Percentiles rank a stretch among this genome's conserved stretches.
These are phyloP conservation scores for Neopestalotiopsis sp. DNA, from an alignment of 2,329 filamentous ascomycete species.

Conservation along the genomic window DNA sequence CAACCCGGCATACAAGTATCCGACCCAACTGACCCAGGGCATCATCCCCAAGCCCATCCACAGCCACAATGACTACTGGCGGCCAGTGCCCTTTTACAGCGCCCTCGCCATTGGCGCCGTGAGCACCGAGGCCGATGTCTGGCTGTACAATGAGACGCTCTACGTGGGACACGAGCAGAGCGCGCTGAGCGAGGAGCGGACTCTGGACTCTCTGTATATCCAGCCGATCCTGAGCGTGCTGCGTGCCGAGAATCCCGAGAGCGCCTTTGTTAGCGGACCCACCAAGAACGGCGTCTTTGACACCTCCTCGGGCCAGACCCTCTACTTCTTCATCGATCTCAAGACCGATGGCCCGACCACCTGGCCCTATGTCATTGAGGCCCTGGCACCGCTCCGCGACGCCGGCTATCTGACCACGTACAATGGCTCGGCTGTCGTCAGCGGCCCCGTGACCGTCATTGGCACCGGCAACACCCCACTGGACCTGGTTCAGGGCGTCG, in stretches of 20 bases:
- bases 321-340: slow-evolving; percentile 70
- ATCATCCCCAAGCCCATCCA: slow-evolving; percentile 49
- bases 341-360: slow-evolving; percentile 59
- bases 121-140: slow-evolving; percentile 71
- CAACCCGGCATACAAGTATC: slow-evolving; percentile 17
- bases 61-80: slow-evolving; percentile 73
- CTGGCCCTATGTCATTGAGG: slow-evolving; percentile 54
- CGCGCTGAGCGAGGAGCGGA: slow-evolving; percentile 56
- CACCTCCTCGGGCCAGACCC: slow-evolving; percentile 50
- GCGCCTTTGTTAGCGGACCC: slow-evolving; percentile 41
- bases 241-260: slow-evolving; percentile 51
- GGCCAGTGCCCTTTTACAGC: slow-evolving; percentile 61
- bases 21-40: slow-evolving; percentile 20
- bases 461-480: slow-evolving; percentile 67
- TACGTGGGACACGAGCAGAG: slow-evolving; percentile 65
- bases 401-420: slow-evolving; percentile 58
- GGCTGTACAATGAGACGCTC: slow-evolving; percentile 58
- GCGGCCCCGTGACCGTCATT: slow-evolving; percentile 67
- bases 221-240: slow-evolving; percentile 65
- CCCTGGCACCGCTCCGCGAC: slow-evolving; percentile 61
- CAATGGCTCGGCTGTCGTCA: slow-evolving; percentile 50
- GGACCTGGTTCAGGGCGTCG: slow-evolving; percentile 52
- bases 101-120: slow-evolving; percentile 62
- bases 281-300: slow-evolving; percentile 58
- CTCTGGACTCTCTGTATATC: slow-evolving; percentile 65